phyloP scores from a whole-genome alignment of 148 eudicot species.

The Fagopyrum tataricum region DNA sequence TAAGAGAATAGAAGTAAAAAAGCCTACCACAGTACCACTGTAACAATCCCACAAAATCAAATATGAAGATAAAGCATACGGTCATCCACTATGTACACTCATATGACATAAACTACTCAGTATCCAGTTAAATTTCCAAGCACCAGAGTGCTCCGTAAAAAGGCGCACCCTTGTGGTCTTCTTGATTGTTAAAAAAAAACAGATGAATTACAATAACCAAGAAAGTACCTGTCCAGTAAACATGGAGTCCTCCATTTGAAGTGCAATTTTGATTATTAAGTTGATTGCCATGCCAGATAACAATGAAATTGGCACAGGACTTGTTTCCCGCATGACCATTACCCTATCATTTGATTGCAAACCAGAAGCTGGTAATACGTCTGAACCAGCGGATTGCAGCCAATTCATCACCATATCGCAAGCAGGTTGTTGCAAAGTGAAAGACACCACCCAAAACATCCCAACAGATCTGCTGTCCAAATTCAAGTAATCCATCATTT shows the following conservation, averaged over 20 bases:
- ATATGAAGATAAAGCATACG: not conserved
- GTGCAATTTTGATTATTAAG: conserved; percentile 64
- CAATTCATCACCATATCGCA: conserved; percentile 88
- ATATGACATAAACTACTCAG: not conserved
- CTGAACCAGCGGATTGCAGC: conserved; percentile 83
- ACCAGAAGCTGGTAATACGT: conserved; percentile 56
- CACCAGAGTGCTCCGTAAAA: not conserved
- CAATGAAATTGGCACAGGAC: conserved; percentile 73
- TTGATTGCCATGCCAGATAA: conserved; percentile 85
- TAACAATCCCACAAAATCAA: not conserved
- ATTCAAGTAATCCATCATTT: conserved; percentile 78
- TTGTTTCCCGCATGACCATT: conserved; percentile 81
- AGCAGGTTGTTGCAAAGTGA: conserved; percentile 88
- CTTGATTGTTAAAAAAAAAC: not conserved
- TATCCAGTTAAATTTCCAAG: not conserved
- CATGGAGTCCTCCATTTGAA: conserved; percentile 88
- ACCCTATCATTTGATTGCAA: conserved; percentile 73
- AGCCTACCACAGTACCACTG: not conserved
- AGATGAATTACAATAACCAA: not conserved
- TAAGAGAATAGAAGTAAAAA: not conserved
- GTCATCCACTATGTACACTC: not conserved
- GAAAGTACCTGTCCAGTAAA: conserved; percentile 79
- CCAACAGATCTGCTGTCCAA: conserved; percentile 88
- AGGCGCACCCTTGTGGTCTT: not conserved
- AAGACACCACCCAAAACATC: conserved; percentile 98